Evolutionary conservation across 768 basidiomycete genomes (phyloP), one percentile per base, ranked within the genome.

Genomic region (Suillus bovinus): DNA sequence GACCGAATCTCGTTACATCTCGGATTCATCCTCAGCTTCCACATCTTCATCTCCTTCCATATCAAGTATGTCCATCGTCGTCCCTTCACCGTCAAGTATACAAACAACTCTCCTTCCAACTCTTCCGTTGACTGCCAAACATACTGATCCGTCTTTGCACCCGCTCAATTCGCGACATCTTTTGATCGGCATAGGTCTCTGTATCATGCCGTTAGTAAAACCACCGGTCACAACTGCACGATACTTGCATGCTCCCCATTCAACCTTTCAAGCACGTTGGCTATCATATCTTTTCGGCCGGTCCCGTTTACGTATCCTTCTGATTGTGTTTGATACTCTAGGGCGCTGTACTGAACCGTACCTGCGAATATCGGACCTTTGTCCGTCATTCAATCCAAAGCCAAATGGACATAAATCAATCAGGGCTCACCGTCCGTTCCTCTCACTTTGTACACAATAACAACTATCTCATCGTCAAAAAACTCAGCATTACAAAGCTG

Each of bases 51-150:
- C 86, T 60, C 82, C 88, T 78, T 91, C 91, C 77, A 93, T 79
- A 80, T 93, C 91, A 68, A 92, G 78, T 50, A 87, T 81, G 77
- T 93, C 89, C 81, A 93, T 71, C 62, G 75, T 77, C 65, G 78
- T 80, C 66, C 90, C 91, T 59, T 79, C 79, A 62, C 74, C 76
- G 72, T 90, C 90, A 71, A 93, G 73, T 61, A 92, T 82, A 72
- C 91, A 91, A 7, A 85, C 90, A 58, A 93, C 86, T 69, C 89
- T 79, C 69, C 91, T 86, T 60, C 90, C 89, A 10, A 75, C 78
- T 72, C 87, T 80, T 65, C 92, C 91, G 71, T 94, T 94, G 71
- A 91, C 80, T 58, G 89, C 85, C 68, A 93, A 74, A 58, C 80
- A 82, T 61, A 86, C 83, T 31, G 74, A 75, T 63, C 85, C 87